These are phyloP conservation scores for Alisma plantagoaquatica DNA, from an alignment of 106 monocot genomes.

Conservation along the genomic window DNA sequence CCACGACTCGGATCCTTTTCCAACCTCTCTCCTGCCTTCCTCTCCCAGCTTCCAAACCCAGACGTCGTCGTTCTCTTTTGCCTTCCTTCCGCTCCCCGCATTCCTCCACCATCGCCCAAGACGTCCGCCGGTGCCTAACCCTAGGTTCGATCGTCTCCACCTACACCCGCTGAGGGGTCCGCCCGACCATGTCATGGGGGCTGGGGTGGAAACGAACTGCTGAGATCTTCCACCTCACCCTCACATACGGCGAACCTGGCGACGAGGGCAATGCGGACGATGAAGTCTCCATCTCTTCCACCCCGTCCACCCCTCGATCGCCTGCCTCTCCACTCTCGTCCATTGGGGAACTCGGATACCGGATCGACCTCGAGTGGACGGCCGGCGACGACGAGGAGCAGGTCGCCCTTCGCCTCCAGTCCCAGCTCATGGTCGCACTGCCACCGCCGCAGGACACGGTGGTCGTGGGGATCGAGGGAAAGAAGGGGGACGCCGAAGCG, in stretches of 20 bases:
- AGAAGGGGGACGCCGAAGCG: conserved; percentile 11
- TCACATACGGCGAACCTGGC: conserved; percentile 54
- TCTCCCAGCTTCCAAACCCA: too few species aligned
- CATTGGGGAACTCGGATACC: conserved; percentile 43
- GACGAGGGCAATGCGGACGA: conserved; percentile 3
- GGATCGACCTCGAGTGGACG: conserved; percentile 91
- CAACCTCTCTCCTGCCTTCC: too few species aligned
- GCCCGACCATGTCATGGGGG: conserved; percentile 87
- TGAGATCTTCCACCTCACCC: conserved; percentile 83
- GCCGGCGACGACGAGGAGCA: conserved; percentile 93
- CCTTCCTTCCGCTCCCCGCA: too few species aligned
- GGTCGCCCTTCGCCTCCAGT: conserved; percentile 90
- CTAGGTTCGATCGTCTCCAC: too few species aligned
- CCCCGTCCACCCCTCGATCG: background rate
- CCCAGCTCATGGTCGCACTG: conserved; percentile 82
- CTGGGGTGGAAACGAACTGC: conserved; percentile 92
- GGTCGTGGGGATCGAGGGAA: conserved; percentile 18
- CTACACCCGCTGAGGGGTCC: too few species aligned
- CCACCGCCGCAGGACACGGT: conserved; percentile 82
- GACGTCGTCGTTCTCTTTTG: too few species aligned
- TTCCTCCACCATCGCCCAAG: too few species aligned
- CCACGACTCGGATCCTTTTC: too few species aligned
- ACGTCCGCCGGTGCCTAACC: too few species aligned
- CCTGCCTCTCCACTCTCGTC: background rate
- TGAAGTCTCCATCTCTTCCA: background rate